Percentiles rank a stretch among this genome's conserved stretches.
These are phyloP conservation scores for Dictyostelium intermedium DNA, from an alignment of 78 protist species.

Conservation along the genomic window DNA sequence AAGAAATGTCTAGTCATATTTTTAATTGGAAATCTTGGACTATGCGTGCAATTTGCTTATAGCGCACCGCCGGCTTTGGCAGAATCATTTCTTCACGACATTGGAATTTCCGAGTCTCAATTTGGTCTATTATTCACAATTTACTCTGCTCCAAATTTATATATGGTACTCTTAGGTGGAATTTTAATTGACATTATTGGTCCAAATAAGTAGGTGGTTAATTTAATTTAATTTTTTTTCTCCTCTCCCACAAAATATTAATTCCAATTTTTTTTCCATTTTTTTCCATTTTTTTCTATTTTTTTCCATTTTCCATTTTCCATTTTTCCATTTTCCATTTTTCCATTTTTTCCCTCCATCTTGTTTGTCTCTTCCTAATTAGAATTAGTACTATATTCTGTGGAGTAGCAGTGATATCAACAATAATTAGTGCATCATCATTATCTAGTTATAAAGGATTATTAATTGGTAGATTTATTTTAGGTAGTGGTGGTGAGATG, in stretches of 20 bases:
- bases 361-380: neutral
- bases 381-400: constrained; percentile 36
- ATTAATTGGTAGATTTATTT: constrained; percentile 37
- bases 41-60: constrained; percentile 44
- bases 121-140: constrained; percentile 53
- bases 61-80: constrained; percentile 50
- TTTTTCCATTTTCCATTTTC: too few relatives aligned
- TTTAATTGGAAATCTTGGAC: constrained; percentile 60
- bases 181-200: constrained; percentile 64
- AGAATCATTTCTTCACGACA: neutral
- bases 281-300: too few relatives aligned
- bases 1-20: constrained; percentile 46
- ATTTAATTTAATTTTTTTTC: too few relatives aligned
- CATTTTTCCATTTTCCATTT: too few relatives aligned
- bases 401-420: constrained; percentile 28
- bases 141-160: constrained; percentile 49
- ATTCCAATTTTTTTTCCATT: too few relatives aligned
- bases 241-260: neutral
- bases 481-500: constrained; percentile 71
- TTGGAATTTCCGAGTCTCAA: constrained; percentile 33
- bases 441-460: constrained; percentile 11
- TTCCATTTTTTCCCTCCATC: too few relatives aligned
- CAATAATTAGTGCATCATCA: constrained; percentile 3
- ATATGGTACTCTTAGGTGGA: constrained; percentile 64
- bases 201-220: neutral